phyloP scores from a whole-genome alignment of 1,139 yeast genomes.

The Dujonia santamariae region DNA sequence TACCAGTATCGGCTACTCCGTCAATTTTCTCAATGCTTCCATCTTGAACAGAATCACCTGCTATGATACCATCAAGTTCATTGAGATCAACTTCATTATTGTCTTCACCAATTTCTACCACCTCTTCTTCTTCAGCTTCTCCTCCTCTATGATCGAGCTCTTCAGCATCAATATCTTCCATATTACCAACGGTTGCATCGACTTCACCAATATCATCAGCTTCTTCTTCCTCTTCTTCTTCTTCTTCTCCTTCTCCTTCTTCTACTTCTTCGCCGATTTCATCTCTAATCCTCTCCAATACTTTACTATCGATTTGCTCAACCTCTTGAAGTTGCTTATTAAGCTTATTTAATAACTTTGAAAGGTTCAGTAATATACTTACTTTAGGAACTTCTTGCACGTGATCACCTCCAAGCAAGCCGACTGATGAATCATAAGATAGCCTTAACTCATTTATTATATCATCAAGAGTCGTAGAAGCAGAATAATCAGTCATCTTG shows the following conservation, averaged over 20 bases:
- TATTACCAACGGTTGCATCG: constrained; percentile 8
- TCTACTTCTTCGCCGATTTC: constrained; percentile 15
- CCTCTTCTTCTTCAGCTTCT: constrained; percentile 3
- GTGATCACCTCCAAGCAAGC: constrained; percentile 58
- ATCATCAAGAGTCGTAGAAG: constrained; percentile 46
- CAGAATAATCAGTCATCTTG: constrained; percentile 20
- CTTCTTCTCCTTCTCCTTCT: constrained; percentile 9
- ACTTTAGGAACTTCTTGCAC: constrained; percentile 46
- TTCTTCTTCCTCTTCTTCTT: constrained; percentile 9
- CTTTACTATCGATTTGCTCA: constrained; percentile 41
- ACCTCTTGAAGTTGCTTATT: constrained; percentile 47
- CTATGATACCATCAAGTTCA: background rate
- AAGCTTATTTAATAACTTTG: constrained; percentile 46
- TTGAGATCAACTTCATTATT: background rate
- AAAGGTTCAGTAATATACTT: constrained; percentile 42
- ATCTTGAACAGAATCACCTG: background rate
- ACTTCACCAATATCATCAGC: constrained; percentile 12
- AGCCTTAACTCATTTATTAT: constrained; percentile 52
- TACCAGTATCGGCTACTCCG: too few relatives aligned
- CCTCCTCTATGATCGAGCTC: constrained; percentile 9
- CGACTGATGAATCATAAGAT: constrained; percentile 56
- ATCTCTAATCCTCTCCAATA: constrained; percentile 24
- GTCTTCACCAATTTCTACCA: constrained; percentile 9
- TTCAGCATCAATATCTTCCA: constrained; percentile 5
- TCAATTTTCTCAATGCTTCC: too few relatives aligned